These are phyloP conservation scores for Erucastrum elatum DNA, from an alignment of 345 rosid genomes.

Conservation along the genomic window DNA sequence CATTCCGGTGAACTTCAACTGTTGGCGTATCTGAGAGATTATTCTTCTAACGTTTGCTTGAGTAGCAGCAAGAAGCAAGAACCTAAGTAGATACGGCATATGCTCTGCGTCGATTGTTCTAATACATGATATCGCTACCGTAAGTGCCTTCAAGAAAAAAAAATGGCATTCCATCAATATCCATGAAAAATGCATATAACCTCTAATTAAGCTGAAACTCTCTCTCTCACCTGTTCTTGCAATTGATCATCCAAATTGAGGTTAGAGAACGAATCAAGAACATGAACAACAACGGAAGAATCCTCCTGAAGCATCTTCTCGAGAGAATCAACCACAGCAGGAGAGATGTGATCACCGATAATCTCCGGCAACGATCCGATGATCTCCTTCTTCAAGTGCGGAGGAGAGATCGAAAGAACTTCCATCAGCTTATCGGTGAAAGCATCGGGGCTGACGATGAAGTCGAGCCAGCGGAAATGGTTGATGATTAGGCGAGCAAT, in stretches of 20 bases:
- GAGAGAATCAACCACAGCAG: slow-evolving; percentile 58
- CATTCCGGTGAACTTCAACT: slow-evolving; percentile 63
- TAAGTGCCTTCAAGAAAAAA: slow-evolving; percentile 52
- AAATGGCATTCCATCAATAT: slow-evolving; percentile 6
- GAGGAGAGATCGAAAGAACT: slow-evolving; percentile 65
- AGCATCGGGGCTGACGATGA: slow-evolving; percentile 52
- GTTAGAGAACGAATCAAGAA: slow-evolving; percentile 75
- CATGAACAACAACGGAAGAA: slow-evolving; percentile 63
- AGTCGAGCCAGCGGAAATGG: slow-evolving; percentile 82
- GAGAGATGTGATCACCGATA: slow-evolving; percentile 61
- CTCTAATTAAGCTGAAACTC: slow-evolving; percentile 7
- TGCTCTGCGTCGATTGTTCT: slow-evolving; percentile 71
- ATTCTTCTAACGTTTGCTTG: slow-evolving; percentile 65
- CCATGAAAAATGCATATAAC: slow-evolving; percentile 10
- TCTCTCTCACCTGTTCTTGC: slow-evolving; percentile 65
- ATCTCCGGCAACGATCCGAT: slow-evolving; percentile 90
- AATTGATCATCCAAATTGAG: slow-evolving; percentile 63
- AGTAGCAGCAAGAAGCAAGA: slow-evolving; percentile 77
- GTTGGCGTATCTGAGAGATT: slow-evolving; percentile 66
- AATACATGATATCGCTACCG: slow-evolving; percentile 73
- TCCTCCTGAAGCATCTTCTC: slow-evolving; percentile 81
- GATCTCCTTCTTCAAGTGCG: slow-evolving; percentile 70
- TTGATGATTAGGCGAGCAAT: slow-evolving; percentile 69
- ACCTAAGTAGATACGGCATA: slow-evolving; percentile 72
- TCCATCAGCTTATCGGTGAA: slow-evolving; percentile 70